Base-by-base conservation (phyloP, 208 protist genomes). In the Borovskyia barvae region DNA sequence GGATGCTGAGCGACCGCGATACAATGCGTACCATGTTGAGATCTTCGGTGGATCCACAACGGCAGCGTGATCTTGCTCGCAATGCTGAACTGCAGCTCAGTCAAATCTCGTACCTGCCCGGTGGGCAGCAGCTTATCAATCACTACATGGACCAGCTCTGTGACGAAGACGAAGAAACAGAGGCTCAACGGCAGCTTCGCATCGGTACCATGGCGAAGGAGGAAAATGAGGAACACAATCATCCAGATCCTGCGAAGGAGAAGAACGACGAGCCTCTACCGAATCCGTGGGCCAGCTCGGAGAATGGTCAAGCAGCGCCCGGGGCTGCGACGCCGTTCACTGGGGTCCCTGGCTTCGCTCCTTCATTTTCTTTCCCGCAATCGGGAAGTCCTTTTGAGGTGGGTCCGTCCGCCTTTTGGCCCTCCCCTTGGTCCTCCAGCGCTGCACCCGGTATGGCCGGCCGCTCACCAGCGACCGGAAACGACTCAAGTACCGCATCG, bases 11-110 rank as follows among this genome's bases (percentile, higher is more conserved):
- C 12, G 72, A 95, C 46, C 82, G 80, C 0, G 80, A 90, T 3
- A 82, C 63, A n/a, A 26, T 95, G n/a, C 88, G 89, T 36, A 73
- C 68, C 17, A 28, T 95, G 0, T 64, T 95, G 14, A 75, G 90
- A 71, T 72, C 79, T 1, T 75, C 82, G 43, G 53, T 93, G 19
- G 77, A 95, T 52, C 85, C 85, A 20, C 73, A 91, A 46, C 73
- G 72, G 2, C 59, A 68, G 26, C 76, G 77, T 2, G 66, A 80
- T 46, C 78, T 88, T 76, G 72, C 63, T 45, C 70, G 72, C 35
- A 76, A 49, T 29, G 40, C 79, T 17, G 65, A 85, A 41, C 62
- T 90, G 46, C 85, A 91, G 40, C 36, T 90, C 15, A 78, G 83
- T 11, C 89, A 92, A 39, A 43, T 95, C 25, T 76, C 67, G 24